Evolutionary conservation across 148 eudicot genomes (phyloP).

Genomic region (Drosera capensis): DNA sequence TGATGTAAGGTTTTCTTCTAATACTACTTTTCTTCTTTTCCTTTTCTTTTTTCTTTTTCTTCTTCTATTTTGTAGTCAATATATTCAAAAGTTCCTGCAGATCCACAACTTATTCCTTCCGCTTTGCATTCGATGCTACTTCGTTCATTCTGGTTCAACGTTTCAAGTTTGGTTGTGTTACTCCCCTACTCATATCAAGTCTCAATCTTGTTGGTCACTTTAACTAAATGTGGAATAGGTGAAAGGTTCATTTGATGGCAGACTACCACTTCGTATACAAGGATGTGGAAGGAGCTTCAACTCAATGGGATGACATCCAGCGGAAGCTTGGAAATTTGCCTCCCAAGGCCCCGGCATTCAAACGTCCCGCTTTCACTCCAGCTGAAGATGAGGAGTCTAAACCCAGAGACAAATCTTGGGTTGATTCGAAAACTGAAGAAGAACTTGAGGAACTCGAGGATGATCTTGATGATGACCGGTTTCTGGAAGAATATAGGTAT

Average conservation of each 20-base stretch:
- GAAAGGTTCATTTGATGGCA: slow-evolving; percentile 20
- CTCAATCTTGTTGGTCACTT: no score
- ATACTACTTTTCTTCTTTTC: no score
- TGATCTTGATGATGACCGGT: slow-evolving; percentile 81
- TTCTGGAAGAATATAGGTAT: slow-evolving; percentile 72
- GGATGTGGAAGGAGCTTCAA: slow-evolving; percentile 76
- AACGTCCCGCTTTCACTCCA: slow-evolving; percentile 50
- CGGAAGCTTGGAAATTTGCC: slow-evolving; percentile 71
- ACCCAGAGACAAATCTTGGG: slow-evolving; percentile 56
- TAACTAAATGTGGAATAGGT: slow-evolving; percentile 1
- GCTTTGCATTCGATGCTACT: no score
- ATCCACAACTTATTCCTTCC: no score
- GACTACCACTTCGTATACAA: slow-evolving; percentile 76
- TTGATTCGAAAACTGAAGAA: slow-evolving; percentile 61
- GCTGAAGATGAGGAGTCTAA: slow-evolving; percentile 53
- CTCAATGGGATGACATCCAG: slow-evolving; percentile 89
- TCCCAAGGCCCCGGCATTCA: slow-evolving; percentile 52
- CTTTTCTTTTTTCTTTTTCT: no score
- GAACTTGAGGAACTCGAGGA: slow-evolving; percentile 90
- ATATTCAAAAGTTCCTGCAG: no score
- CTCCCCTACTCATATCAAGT: no score
- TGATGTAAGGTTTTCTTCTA: no score
- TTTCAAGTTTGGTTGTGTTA: no score
- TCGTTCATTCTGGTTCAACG: no score
- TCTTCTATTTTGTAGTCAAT: no score